A percentile compares a stretch with the other conserved stretches of the same genome.
Conservation (phyloP, 768 basidiomycete genomes). For the Pisolithus microcarpus region DNA sequence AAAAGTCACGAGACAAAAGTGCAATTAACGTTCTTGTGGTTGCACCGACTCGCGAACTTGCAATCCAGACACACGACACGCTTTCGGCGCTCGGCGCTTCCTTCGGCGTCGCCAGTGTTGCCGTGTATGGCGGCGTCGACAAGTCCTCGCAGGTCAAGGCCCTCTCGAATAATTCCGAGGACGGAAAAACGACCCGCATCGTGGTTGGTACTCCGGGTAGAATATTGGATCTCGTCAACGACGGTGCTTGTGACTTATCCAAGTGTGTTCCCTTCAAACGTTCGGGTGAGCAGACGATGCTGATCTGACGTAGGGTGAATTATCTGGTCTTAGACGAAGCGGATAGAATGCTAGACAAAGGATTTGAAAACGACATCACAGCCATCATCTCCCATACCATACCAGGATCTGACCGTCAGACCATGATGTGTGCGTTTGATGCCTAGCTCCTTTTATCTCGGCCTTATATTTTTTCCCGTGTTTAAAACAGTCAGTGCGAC, state of each 20-base stretch:
- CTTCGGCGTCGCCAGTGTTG: slow-evolving; percentile 73
- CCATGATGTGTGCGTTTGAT: too few relatives aligned
- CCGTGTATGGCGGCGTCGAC: too few relatives aligned
- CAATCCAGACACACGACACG: slow-evolving; percentile 88
- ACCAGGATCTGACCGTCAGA: slow-evolving; percentile 60
- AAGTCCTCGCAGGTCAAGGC: too few relatives aligned
- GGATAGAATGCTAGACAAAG: slow-evolving; percentile 96
- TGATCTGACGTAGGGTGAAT: slow-evolving; percentile 48
- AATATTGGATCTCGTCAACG: too few relatives aligned
- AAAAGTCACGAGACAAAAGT: slow-evolving; percentile 23
- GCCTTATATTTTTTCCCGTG: too few relatives aligned
- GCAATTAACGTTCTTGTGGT: slow-evolving; percentile 68
- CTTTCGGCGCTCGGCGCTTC: slow-evolving; percentile 66
- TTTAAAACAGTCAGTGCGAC: too few relatives aligned
- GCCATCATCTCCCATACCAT: slow-evolving; percentile 75
- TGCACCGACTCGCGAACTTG: slow-evolving; percentile 93
- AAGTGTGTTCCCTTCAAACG: slow-evolving; percentile 36
- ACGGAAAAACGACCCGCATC: too few relatives aligned
- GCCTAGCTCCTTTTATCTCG: too few relatives aligned
- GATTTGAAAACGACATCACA: slow-evolving; percentile 96
- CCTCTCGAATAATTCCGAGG: too few relatives aligned
- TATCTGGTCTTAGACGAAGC: slow-evolving; percentile 97
- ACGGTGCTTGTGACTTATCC: slow-evolving; percentile 78
- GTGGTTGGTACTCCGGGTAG: too few relatives aligned
- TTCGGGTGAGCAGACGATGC: slow-evolving; percentile 1